These are phyloP conservation scores for Lyophyllum decastes DNA, from an alignment of 768 basidiomycete genomes.

Conservation along the genomic window DNA sequence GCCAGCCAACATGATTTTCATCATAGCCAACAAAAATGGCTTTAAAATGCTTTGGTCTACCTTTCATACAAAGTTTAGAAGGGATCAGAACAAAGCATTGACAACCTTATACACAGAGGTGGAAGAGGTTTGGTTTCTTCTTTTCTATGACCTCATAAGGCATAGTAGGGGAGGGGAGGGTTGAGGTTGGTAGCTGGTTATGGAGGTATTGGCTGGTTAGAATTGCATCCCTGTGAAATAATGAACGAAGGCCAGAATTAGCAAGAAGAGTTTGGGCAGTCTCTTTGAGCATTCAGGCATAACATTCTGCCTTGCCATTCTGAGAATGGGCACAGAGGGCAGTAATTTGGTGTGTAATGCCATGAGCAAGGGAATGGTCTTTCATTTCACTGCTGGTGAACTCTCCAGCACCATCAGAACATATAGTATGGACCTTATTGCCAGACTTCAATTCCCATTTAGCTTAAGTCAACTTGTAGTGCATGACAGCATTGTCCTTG, in stretches of 20 bases:
- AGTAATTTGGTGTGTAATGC: too few relatives aligned
- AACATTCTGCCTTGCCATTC: conserved; percentile 1
- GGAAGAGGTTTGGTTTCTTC: conserved; percentile 20
- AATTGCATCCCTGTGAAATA: conserved; percentile 24
- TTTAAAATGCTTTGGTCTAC: conserved; percentile 1
- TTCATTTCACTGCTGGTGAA: too few relatives aligned
- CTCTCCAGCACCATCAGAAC: too few relatives aligned
- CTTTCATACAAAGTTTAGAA: conserved; percentile 17
- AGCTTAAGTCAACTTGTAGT: too few relatives aligned
- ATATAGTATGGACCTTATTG: too few relatives aligned
- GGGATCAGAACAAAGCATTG: conserved; percentile 23
- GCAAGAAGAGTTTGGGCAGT: too few relatives aligned
- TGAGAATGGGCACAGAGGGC: too few relatives aligned
- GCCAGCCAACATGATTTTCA: conserved; percentile 21
- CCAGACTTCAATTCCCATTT: too few relatives aligned
- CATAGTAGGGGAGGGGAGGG: conserved; percentile 15
- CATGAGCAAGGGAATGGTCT: too few relatives aligned
- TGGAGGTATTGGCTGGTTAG: conserved; percentile 18
- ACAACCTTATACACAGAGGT: conserved; percentile 23
- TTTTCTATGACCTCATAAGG: conserved; percentile 25
- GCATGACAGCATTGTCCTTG: too few relatives aligned
- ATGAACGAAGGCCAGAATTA: conserved; percentile 16
- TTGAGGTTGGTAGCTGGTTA: conserved; percentile 22
- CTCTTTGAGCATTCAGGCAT: neutral
- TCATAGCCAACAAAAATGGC: too few relatives aligned